Evolutionary conservation across 1,284 basidiomycete genomes (phyloP), one percentile per base, ranked within the genome.

Genomic region (Ceratobasidium sp.): DNA sequence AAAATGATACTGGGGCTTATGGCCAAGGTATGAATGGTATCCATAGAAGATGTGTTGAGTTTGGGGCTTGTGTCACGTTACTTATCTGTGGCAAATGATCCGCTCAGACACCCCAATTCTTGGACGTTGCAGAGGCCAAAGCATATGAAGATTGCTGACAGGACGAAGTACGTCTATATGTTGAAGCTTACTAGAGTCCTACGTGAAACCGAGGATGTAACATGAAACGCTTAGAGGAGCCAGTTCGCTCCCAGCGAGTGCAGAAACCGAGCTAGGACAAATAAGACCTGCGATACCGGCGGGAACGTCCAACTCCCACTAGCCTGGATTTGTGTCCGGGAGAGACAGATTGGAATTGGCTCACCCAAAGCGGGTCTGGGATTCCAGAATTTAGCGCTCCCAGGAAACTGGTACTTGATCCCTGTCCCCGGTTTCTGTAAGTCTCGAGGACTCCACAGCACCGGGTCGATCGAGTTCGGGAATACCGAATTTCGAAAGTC

Each of bases 71-170:
- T 59, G 67, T 48, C 53, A 58, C 23, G 64, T 70, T 46, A 32
- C 28, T 26, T 59, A 58, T 70, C 67, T 36, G 53, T 28, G 53
- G 52, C 10, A 50, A 52, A 30, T 70, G 65, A 46, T 58, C 39
- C 39, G 53, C 52, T 59, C 50, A 52, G 64, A 55, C n/a, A n/a
- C 26, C 28, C n/a, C 28, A 8, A 52, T 67, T 32, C 64, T 67
- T 36, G 52, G 64, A 67, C 28, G 34, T 65, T 48, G 10, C 32
- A 41, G 23, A 60, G 41, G 12, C 1, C 39, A 9, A 60, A 18
- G 26, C 58, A 43, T 43, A 60, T 60, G 58, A 60, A 57, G 53
- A 57, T 41, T 43, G 32, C 64, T 57, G 64, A 55, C 52, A 67
- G 32, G 23, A 26, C 28, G 46, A 64, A 67, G 62, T 21, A 67